Base-by-base conservation (phyloP, 495 filamentous ascomycete genomes). In the Podospora conica region DNA sequence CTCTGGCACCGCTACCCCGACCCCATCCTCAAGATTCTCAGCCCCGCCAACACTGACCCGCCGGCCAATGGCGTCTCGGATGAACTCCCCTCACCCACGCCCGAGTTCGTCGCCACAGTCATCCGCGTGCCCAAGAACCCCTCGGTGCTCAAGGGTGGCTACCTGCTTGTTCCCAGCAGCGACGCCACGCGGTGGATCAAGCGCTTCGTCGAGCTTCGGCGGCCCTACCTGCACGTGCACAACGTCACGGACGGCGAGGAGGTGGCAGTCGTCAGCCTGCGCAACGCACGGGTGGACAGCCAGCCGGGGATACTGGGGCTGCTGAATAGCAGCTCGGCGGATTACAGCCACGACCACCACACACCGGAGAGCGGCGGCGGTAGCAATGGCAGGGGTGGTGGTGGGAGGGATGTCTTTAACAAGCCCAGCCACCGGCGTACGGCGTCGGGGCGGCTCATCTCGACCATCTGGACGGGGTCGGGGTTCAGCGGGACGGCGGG, bases 181-280 rank as follows among this genome's bases (percentile, higher is more conserved):
- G 85, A 90, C 58, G 88, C 88, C 25, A 88, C 88, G 25, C 84
- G 87, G 65, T 99, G 95, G 95, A 81, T 90, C 6, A 91, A 92
- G 67, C 90, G 94, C 54, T 97, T 93, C 72, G 91, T 96, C 58
- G 96, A 99, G 72, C 86, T 99, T 28, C 87, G 95, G 24, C 86
- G 89, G 53, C 96, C 96, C 7, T 99, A 97, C 71, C 81, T 99
- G 65, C 92, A 98, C 72, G 85, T 98, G 54, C 88, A 97, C 77
- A 87, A 85, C 27, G 87, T 90, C 2, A 87, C 87, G 2, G 90
- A 93, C 18, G 93, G 93, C 18, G 94, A 98, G 70, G 95, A 98
- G 75, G 84, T 96, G 59, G 90, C 88, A 55, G 88, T 93, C 21
- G 92, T 98, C 68, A 93, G 92, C 70, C 83, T 98, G 53, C 83